Conservation (phyloP, 78 protist species). For the Pelomyxa schiedti region DNA sequence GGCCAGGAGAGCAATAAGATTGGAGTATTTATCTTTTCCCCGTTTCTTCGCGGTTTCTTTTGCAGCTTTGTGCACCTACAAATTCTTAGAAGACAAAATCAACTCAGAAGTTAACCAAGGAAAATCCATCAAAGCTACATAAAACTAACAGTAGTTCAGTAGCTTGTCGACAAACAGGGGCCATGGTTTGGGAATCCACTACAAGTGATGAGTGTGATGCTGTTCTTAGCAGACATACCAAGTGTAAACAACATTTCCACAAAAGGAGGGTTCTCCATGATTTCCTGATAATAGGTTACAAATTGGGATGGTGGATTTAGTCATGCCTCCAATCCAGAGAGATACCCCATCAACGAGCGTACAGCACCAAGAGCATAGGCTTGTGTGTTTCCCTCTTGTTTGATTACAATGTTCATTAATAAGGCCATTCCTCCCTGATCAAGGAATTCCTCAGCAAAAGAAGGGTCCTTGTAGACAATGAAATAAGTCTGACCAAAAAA, state of each 20-base stretch:
- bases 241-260: constrained; percentile 19
- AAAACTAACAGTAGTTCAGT: constrained; percentile 33
- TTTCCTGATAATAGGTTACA: no score
- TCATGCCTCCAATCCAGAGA: constrained; percentile 30
- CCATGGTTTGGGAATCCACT: constrained; percentile 2
- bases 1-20: no score
- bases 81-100: no score
- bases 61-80: constrained; percentile 39
- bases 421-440: constrained; percentile 31
- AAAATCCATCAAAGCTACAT: constrained; percentile 44
- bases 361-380: constrained; percentile 30
- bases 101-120: no score
- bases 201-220: no score
- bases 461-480: constrained; percentile 13
- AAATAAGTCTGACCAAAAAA: not conserved
- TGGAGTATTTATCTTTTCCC: no score
- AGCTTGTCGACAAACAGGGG: constrained; percentile 37
- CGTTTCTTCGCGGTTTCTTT: constrained; percentile 13
- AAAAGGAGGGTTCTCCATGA: constrained; percentile 25
- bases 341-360: constrained; percentile 44
- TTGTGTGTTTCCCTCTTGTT: constrained; percentile 39
- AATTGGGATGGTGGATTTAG: no score
- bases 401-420: constrained; percentile 20
- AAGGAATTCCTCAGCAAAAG: constrained; percentile 40
- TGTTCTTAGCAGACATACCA: no score